A percentile compares a stretch with the other conserved stretches of the same genome.
phyloP scores from a whole-genome alignment of 139 green algal genomes.

The Choricystis sp. region DNA sequence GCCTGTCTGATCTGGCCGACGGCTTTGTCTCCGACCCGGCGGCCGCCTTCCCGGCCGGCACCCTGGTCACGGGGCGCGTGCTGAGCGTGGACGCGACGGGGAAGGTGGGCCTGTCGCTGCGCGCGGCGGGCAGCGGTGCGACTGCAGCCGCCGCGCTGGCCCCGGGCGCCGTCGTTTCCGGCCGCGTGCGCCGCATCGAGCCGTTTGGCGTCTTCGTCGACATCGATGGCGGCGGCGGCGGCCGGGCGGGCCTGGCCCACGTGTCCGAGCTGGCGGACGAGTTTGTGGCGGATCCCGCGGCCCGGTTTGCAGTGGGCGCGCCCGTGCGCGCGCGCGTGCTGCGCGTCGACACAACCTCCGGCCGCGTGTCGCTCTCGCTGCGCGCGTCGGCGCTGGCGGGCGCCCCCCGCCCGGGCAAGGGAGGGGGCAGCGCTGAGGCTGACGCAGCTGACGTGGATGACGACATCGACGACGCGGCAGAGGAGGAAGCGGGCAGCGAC shows the following conservation, averaged over 20 bases:
- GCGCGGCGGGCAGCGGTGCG: neutral
- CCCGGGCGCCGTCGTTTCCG: constrained; percentile 16
- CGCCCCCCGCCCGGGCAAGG: too few relatives aligned
- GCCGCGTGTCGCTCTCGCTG: constrained; percentile 45
- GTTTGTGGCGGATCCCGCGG: constrained; percentile 39
- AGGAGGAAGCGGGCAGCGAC: constrained; percentile 14
- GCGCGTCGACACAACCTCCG: constrained; percentile 30
- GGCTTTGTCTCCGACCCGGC: constrained; percentile 63
- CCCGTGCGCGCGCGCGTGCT: constrained; percentile 51
- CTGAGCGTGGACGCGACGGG: constrained; percentile 10
- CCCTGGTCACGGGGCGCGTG: constrained; percentile 35
- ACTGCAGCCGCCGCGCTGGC: neutral
- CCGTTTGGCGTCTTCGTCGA: constrained; percentile 78
- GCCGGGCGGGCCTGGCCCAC: constrained; percentile 54
- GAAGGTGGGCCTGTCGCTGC: constrained; percentile 52
- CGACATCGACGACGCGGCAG: constrained; percentile 17
- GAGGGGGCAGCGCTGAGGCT: constrained; percentile 21
- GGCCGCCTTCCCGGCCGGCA: constrained; percentile 55
- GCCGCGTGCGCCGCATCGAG: constrained; percentile 47
- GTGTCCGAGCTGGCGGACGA: constrained; percentile 58
- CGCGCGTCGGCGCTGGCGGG: constrained; percentile 45
- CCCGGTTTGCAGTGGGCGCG: constrained; percentile 39
- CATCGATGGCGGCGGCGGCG: constrained; percentile 22
- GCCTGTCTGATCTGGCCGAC: constrained; percentile 51
- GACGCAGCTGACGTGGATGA: constrained; percentile 18